Conservation (phyloP, 2,329 filamentous ascomycete genomes). For the Trichoderma guizhouense region DNA sequence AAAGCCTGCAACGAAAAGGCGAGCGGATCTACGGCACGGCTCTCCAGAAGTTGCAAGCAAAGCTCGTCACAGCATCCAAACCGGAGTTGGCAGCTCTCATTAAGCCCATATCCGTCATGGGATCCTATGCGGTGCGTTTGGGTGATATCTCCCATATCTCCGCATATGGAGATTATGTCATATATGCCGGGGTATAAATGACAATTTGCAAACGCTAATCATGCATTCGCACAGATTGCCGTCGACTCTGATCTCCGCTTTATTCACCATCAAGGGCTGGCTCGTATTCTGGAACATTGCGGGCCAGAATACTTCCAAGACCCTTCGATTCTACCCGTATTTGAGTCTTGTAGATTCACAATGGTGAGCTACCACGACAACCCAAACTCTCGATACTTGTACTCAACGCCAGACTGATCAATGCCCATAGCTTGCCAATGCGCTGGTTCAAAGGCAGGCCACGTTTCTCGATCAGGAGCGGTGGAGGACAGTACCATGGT, state of each 20-base stretch:
- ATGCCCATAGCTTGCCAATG: not conserved
- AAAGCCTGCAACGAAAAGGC: not conserved
- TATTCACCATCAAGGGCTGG: not conserved
- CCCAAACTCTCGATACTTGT: not conserved
- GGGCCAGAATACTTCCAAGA: not conserved
- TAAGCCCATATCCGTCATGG: slow-evolving; percentile 7
- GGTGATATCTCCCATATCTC: not conserved
- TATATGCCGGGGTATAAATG: not conserved
- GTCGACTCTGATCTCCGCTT: not conserved
- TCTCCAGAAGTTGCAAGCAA: not conserved
- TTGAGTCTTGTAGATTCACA: not conserved
- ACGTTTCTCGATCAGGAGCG: not conserved
- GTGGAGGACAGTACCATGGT: not conserved
- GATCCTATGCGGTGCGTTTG: not conserved
- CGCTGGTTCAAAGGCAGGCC: not conserved
- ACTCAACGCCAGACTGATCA: not conserved
- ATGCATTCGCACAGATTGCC: not conserved
- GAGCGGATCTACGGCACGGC: not conserved
- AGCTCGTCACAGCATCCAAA: not conserved
- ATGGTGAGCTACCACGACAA: not conserved
- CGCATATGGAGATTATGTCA: too few relatives aligned
- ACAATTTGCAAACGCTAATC: not conserved
- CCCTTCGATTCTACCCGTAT: not conserved
- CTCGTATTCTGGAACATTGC: slow-evolving; percentile 1
- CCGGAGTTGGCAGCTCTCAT: not conserved